These are phyloP conservation scores for Porcisia deanei DNA, from an alignment of 208 protist species.

Conservation along the genomic window DNA sequence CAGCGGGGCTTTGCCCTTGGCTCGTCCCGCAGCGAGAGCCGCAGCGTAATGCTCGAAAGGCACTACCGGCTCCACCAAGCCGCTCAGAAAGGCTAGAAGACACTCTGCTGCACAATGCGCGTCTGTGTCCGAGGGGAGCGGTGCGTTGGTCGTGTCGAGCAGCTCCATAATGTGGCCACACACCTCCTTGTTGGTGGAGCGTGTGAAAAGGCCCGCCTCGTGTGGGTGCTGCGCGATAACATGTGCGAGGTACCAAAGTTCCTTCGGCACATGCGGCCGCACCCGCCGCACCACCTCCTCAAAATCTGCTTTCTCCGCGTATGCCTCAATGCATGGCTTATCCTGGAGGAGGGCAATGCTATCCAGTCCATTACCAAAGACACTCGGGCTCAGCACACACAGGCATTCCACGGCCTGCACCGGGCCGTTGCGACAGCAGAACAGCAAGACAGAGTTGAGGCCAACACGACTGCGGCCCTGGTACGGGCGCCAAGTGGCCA, in stretches of 20 bases:
- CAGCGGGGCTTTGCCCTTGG: constrained; percentile 52
- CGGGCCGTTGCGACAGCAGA: constrained; percentile 63
- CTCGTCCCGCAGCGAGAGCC: constrained; percentile 57
- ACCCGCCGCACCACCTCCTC: constrained; percentile 34
- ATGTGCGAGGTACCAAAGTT: constrained; percentile 82
- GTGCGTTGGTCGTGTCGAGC: constrained; percentile 55
- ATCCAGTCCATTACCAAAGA: constrained; percentile 83
- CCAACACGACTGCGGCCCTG: constrained; percentile 42
- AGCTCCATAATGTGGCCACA: constrained; percentile 65
- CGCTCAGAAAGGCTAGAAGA: constrained; percentile 73
- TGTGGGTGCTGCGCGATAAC: constrained; percentile 52
- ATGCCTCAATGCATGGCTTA: constrained; percentile 60
- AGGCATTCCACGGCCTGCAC: constrained; percentile 66
- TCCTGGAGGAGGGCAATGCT: constrained; percentile 63
- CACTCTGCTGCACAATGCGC: constrained; percentile 59
- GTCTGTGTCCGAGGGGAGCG: constrained; percentile 39
- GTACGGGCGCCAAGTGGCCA: constrained; percentile 67
- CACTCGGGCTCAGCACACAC: constrained; percentile 63
- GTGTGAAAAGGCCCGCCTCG: constrained; percentile 66
- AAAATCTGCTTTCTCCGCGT: constrained; percentile 44
- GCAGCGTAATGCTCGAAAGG: constrained; percentile 62
- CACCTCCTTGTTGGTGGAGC: constrained; percentile 37
- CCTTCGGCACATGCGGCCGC: constrained; percentile 83
- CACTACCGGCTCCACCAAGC: constrained; percentile 82
- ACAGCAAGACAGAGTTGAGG: constrained; percentile 53